Percentiles rank a stretch among this genome's conserved stretches.
phyloP scores from a whole-genome alignment of 139 green algal species.

The Ostreobium quekettii region DNA sequence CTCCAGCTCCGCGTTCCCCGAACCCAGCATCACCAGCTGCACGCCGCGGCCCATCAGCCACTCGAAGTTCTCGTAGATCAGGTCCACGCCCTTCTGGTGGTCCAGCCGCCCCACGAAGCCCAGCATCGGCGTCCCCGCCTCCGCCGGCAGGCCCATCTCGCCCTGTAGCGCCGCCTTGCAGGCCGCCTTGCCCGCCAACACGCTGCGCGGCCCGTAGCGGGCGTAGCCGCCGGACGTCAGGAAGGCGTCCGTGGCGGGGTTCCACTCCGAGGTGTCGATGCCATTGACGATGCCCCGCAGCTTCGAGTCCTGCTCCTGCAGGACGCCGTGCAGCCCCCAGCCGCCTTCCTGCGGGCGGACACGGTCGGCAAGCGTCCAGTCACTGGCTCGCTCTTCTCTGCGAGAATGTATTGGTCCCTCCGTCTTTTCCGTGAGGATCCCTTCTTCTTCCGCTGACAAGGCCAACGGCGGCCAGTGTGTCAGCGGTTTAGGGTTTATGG shows the following conservation, averaged over 20 bases:
- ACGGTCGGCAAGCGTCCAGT: too few species aligned
- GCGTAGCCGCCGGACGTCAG: conserved; percentile 62
- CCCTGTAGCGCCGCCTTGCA: conserved; percentile 82
- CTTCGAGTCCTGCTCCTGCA: conserved; percentile 83
- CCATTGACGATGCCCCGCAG: conserved; percentile 91
- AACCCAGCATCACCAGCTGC: conserved; percentile 94
- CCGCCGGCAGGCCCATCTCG: conserved; percentile 86
- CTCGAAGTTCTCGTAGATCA: conserved; percentile 82
- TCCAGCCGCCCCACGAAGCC: conserved; percentile 90
- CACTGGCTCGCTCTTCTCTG: too few species aligned
- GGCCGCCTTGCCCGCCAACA: conserved; percentile 63
- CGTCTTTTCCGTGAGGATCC: too few species aligned
- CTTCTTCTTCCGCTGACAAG: too few species aligned
- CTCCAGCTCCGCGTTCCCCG: conserved; percentile 83
- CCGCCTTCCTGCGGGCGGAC: conserved; percentile 78
- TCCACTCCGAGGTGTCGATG: conserved; percentile 85
- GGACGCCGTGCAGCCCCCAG: conserved; percentile 81
- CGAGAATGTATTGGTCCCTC: too few species aligned
- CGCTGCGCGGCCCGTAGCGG: conserved; percentile 47
- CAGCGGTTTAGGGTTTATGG: too few species aligned
- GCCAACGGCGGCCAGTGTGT: too few species aligned
- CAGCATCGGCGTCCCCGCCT: conserved; percentile 71
- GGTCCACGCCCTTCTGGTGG: conserved; percentile 97
- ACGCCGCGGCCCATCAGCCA: conserved; percentile 71
- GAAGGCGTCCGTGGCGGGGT: conserved; percentile 48